Base-by-base conservation (phyloP, 106 monocot genomes). In the Apostasia ramifera region DNA sequence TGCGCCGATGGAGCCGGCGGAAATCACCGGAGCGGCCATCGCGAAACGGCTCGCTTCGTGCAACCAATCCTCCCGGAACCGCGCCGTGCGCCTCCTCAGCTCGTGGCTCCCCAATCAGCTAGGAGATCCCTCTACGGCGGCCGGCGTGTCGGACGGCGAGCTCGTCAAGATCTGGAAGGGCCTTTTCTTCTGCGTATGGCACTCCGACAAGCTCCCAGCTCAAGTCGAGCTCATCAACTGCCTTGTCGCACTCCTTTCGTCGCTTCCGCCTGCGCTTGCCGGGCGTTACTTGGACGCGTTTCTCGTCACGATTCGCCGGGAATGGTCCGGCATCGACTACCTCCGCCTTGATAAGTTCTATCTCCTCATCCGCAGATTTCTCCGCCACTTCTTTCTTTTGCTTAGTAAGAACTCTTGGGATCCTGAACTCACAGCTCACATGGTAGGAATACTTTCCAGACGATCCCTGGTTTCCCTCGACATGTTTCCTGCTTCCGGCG, bases 161-260 rank as follows among this genome's bases (percentile, higher is more conserved):
- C 92, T 98, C 73, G 66, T 90, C 64, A 98, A 98, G 97, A 81
- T 92, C 74, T 98, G 97, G 97, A 98, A 98, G 73, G 97, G 97
- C 38, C 79, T 98, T 57, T 98, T 98, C 85, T 98, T 82, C 84
- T 89, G 89, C 68, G 66, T 92, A 38, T 98, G 97, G 97, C 97
- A 98, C 76, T 63, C 87, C 68, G 97, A 98, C 75, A 92, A 84
- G 74, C 77, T 75, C 54, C 78, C 84, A 4, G 79, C 61, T 64
- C 97, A 98, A 66, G 47, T 74, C 49, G 79, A 76, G 53, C 86
- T 98, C 57, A 79, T 78, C 53, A 71, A 72, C 56, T 74, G 85
- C 64, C 78, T 98, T 53, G 66, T 89, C 26, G 39, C 71, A n/a
- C 72, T 90, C 54, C 68, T 98, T 47, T 54, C 68, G 41, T 58